Evolutionary conservation across 192 early-diverging fungal genomes (phyloP).

Genomic region (Diversispora epigaea): DNA sequence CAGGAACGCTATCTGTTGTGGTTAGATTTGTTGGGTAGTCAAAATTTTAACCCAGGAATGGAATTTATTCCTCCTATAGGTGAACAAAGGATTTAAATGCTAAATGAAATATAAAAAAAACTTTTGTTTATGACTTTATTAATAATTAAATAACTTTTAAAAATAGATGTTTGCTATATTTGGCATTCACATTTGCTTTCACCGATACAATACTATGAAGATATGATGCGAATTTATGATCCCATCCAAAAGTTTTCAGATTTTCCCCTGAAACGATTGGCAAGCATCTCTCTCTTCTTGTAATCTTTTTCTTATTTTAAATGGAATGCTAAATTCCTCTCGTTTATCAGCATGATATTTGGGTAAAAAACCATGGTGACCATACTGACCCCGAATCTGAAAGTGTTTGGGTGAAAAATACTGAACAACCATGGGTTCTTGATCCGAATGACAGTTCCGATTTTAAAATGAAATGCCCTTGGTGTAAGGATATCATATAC

Average conservation of each 20-base stretch:
- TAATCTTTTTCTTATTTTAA: too few species aligned
- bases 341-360: background rate
- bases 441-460: background rate
- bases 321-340: background rate
- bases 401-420: too few species aligned
- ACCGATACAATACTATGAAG: too few species aligned
- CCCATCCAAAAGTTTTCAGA: too few species aligned
- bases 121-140: background rate
- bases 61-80: slow-evolving; percentile 44
- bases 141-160: background rate
- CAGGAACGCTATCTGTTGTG: slow-evolving; percentile 51
- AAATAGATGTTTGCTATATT: background rate
- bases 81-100: background rate
- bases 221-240: too few species aligned
- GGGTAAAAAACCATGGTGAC: background rate
- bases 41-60: slow-evolving; percentile 9
- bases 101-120: too few species aligned
- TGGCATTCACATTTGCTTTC: background rate
- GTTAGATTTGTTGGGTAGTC: slow-evolving; percentile 41
- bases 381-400: too few species aligned
- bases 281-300: background rate
- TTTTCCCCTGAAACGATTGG: too few species aligned
- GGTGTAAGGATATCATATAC: background rate
- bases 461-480: background rate
- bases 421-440: too few species aligned